A percentile compares a stretch with the other conserved stretches of the same genome.
These are phyloP conservation scores for Conoideocrella luteorostrata DNA, from an alignment of 2,329 filamentous ascomycete species.

Conservation along the genomic window DNA sequence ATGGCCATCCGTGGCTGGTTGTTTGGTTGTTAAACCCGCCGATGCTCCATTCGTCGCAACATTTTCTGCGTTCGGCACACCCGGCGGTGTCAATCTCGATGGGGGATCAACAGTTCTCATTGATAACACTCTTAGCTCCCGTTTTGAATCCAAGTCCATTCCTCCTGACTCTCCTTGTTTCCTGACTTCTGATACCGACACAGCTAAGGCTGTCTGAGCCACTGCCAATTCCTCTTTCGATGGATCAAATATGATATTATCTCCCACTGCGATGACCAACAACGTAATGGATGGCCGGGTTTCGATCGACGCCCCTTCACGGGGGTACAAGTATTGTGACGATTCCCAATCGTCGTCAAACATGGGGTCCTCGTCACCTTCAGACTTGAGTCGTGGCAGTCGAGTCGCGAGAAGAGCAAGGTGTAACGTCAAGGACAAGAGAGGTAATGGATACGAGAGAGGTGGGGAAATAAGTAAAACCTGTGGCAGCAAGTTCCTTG, in stretches of 20 bases:
- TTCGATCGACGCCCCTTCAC: constrained; percentile 25
- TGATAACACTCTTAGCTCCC: constrained; percentile 55
- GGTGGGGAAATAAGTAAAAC: constrained; percentile 90
- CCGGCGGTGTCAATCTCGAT: constrained; percentile 64
- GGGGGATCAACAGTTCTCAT: constrained; percentile 71
- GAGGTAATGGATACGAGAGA: constrained; percentile 83
- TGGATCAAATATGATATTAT: constrained; percentile 92
- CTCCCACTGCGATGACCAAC: constrained; percentile 77
- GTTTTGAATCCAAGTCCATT: constrained; percentile 36
- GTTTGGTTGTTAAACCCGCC: constrained; percentile 28
- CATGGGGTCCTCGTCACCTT: constrained; percentile 89
- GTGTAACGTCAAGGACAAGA: constrained; percentile 88
- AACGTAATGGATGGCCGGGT: constrained; percentile 78
- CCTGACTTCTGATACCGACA: constrained; percentile 60
- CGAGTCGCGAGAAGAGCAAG: constrained; percentile 85
- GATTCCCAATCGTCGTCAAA: constrained; percentile 98
- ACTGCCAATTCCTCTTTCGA: constrained; percentile 87
- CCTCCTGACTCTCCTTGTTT: constrained; percentile 18
- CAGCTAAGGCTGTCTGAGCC: constrained; percentile 79
- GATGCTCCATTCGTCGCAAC: constrained; percentile 40
- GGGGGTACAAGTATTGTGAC: constrained; percentile 68
- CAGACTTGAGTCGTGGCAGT: constrained; percentile 77
- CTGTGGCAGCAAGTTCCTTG: constrained; percentile 38
- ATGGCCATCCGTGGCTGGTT: constrained; percentile 38
- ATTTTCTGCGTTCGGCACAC: constrained; percentile 59